phyloP scores from a whole-genome alignment of 2,329 filamentous ascomycete genomes.

The Exophiala spinifera region DNA sequence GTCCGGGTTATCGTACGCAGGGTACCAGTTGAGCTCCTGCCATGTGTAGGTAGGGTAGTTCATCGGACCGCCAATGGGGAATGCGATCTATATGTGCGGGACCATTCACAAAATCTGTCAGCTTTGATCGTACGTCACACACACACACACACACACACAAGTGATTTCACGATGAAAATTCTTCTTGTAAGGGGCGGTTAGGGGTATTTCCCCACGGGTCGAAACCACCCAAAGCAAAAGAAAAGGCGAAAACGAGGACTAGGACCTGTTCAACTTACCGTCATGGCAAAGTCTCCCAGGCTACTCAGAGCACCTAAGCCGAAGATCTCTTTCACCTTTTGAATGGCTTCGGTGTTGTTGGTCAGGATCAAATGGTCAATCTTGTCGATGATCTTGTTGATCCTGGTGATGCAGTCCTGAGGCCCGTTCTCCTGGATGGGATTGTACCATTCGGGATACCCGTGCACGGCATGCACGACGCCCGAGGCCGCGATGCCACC shows the following conservation, averaged over 20 bases:
- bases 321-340: conserved; percentile 48
- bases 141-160: too few species aligned
- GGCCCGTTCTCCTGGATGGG: conserved; percentile 51
- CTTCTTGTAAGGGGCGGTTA: too few species aligned
- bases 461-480: conserved; percentile 41
- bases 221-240: too few species aligned
- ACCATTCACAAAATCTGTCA: not conserved
- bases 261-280: too few species aligned
- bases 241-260: too few species aligned
- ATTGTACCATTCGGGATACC: conserved; percentile 51
- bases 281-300: conserved; percentile 31
- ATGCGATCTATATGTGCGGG: conserved; percentile 41
- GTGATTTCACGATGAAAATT: too few species aligned
- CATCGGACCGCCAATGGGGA: conserved; percentile 48
- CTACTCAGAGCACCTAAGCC: conserved; percentile 46
- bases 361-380: conserved; percentile 47
- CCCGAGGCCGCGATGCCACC: conserved; percentile 51
- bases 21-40: conserved; percentile 54
- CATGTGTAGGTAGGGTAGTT: conserved; percentile 52
- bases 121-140: too few species aligned
- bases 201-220: too few species aligned
- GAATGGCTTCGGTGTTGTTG: conserved; percentile 43
- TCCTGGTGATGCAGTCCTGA: conserved; percentile 49
- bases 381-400: conserved; percentile 50
- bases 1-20: conserved; percentile 42